Evolutionary conservation across 495 filamentous ascomycete species (phyloP), one percentile per base, ranked within the genome.

Genomic region (Evernia prunastri): DNA sequence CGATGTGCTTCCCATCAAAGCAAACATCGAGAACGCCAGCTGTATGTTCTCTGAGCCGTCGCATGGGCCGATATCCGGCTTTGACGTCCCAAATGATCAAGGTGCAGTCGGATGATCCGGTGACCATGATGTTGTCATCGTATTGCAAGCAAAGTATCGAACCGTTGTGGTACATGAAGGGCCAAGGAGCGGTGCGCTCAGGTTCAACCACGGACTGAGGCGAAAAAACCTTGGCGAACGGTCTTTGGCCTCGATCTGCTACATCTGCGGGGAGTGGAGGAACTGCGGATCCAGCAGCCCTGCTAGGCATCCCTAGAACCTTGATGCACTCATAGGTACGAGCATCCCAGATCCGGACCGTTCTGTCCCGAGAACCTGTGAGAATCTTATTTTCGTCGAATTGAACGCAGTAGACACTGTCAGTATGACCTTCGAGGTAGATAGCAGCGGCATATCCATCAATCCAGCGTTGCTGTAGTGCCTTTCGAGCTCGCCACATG

Each of bases 301-400:
- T 67, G 20, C 49, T 66, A 13, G 71, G 69, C 29, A 69, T 47
- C 3, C 65, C 69, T 35, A 75, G 57, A 58, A 96, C 82, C 64
- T 91, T 87, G 39, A 82, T 79, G 72, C 93, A 97, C 61, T 88
- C 79, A 71, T 87, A 90, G 13, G 88, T 93, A 66, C 87, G 82
- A 76, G 96, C 88, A 75, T 96, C 90, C 94, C 94, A 98, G 29
- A 98, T 84, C 59, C 94, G 87, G 69, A 98, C 92, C 1, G 94
- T 97, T 69, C 87, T 88, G 73, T 98, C 94, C 63, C 95, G 87
- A 18, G 94, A 97, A 61, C 94, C 94, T 18, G 95, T 97, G 62
- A 98, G 91, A 67, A 97, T 94, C 72, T 97, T 98, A 69, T 88
- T 76, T 73, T 97, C 92, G 73, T 98, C 94, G 76, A 97, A 98